Conservation (phyloP, 2,329 filamentous ascomycete species). For the Sporothrix brasiliensis region DNA sequence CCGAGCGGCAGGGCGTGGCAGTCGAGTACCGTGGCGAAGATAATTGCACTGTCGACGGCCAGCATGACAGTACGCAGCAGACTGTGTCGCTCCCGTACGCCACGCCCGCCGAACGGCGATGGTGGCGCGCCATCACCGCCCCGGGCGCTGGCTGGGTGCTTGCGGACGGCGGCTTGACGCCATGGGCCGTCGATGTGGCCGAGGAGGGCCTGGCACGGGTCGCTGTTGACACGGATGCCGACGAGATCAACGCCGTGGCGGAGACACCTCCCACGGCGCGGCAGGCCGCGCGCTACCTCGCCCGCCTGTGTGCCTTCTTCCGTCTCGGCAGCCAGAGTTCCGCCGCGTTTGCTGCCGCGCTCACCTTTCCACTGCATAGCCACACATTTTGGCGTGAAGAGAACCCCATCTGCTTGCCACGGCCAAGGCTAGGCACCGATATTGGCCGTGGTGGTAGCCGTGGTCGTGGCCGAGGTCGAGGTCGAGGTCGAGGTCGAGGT, state of each 20-base stretch:
- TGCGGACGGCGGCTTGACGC: conserved; percentile 1
- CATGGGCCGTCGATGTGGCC: conserved; percentile 24
- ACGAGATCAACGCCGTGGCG: not conserved
- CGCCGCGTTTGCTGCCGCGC: conserved; percentile 29
- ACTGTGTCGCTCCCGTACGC: conserved; percentile 2
- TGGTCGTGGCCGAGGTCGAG: too few relatives aligned
- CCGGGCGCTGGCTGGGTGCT: conserved; percentile 24
- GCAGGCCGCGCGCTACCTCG: conserved; percentile 29
- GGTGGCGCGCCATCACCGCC: conserved; percentile 24
- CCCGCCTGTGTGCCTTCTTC: conserved; percentile 29
- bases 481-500: too few relatives aligned
- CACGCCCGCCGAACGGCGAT: conserved; percentile 23
- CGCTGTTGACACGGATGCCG: not conserved
- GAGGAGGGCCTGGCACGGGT: conserved; percentile 14
- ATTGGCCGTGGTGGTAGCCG: too few relatives aligned
- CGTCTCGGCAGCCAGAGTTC: conserved; percentile 29
- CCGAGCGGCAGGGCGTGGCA: conserved; percentile 28
- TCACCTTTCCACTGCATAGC: conserved; percentile 25
- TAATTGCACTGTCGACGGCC: not conserved
- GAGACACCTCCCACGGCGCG: conserved; percentile 28
- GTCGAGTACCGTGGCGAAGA: not conserved
- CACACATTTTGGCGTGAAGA: not conserved
- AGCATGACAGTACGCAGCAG: not conserved
- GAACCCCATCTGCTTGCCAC: conserved; percentile 23
- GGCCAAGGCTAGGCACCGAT: conserved; percentile 1